phyloP scores from a whole-genome alignment of 768 basidiomycete genomes.

The Gautieria morchelliformis region DNA sequence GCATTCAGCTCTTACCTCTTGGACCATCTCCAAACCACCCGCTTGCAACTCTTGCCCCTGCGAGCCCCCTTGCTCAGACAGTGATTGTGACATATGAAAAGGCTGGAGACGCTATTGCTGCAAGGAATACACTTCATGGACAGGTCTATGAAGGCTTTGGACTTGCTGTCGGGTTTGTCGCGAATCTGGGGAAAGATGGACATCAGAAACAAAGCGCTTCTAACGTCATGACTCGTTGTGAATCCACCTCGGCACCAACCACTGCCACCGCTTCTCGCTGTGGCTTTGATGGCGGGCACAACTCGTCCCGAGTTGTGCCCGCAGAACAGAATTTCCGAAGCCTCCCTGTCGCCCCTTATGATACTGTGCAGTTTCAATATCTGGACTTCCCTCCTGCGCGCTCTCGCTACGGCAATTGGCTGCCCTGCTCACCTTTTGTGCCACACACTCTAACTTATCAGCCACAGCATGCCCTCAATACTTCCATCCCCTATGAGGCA shows the following conservation, averaged over 20 bases:
- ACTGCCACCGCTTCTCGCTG: neutral
- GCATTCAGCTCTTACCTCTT: slow-evolving; percentile 33
- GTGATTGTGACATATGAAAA: slow-evolving; percentile 61
- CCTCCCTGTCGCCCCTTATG: neutral
- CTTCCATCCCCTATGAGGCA: neutral
- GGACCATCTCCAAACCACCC: neutral
- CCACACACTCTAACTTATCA: neutral
- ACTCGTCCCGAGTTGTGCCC: neutral
- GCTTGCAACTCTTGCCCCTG: slow-evolving; percentile 25
- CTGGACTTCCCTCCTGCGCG: neutral
- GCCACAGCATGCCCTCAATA: neutral
- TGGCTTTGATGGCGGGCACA: neutral
- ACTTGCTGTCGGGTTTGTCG: slow-evolving; percentile 29
- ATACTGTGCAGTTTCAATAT: neutral
- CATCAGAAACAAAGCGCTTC: neutral
- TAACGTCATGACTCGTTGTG: neutral
- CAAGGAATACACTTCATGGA: slow-evolving; percentile 48
- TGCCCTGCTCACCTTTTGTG: neutral
- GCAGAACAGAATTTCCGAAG: neutral
- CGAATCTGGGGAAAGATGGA: slow-evolving; percentile 11
- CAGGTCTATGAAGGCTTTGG: slow-evolving; percentile 49
- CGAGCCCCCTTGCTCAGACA: slow-evolving; percentile 26
- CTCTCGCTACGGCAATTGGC: neutral
- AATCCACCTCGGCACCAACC: neutral
- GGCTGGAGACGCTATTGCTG: slow-evolving; percentile 42